Evolutionary conservation across 2,329 filamentous ascomycete genomes (phyloP).

Genomic region (Claviceps sp.): DNA sequence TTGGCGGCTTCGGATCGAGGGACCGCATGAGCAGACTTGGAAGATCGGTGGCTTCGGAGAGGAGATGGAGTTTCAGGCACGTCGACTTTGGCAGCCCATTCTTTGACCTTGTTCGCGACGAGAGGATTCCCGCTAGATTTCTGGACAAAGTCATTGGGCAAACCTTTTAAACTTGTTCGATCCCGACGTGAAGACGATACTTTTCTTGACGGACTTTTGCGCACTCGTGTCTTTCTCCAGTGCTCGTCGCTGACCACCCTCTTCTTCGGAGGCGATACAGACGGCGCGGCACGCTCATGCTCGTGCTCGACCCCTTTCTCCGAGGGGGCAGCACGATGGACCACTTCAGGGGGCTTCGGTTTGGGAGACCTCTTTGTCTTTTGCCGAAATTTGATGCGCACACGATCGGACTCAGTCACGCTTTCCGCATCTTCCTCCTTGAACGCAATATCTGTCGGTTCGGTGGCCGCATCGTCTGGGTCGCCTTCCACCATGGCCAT

Average conservation of each 20-base stretch:
- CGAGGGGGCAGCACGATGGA: constrained; percentile 14
- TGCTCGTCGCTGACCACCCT: constrained; percentile 86
- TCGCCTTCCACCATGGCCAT: constrained; percentile 43
- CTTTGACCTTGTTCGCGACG: constrained; percentile 45
- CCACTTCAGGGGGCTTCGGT: constrained; percentile 12
- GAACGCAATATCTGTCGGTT: constrained; percentile 48
- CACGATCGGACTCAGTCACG: constrained; percentile 47
- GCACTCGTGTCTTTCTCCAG: constrained; percentile 56
- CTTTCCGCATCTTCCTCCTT: constrained; percentile 42
- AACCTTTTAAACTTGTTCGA: constrained; percentile 7
- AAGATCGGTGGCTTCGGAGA: constrained; percentile 21
- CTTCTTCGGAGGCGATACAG: constrained; percentile 59
- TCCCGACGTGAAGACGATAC: constrained; percentile 19
- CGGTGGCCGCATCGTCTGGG: constrained; percentile 38
- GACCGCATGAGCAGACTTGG: constrained; percentile 20
- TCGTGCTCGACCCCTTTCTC: constrained; percentile 9
- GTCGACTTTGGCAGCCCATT: constrained; percentile 47
- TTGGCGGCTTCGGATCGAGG: constrained; percentile 14
- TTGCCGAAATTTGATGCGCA: constrained; percentile 41
- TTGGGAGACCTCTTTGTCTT: constrained; percentile 26
- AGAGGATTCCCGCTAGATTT: constrained; percentile 40
- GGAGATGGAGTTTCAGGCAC: constrained; percentile 26
- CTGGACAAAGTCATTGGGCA: constrained; percentile 47
- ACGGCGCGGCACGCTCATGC: constrained; percentile 18
- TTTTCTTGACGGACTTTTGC: constrained; percentile 32